Evolutionary conservation across 73 alveolate genomes (phyloP).

Genomic region (Durusdinium trenchii): DNA sequence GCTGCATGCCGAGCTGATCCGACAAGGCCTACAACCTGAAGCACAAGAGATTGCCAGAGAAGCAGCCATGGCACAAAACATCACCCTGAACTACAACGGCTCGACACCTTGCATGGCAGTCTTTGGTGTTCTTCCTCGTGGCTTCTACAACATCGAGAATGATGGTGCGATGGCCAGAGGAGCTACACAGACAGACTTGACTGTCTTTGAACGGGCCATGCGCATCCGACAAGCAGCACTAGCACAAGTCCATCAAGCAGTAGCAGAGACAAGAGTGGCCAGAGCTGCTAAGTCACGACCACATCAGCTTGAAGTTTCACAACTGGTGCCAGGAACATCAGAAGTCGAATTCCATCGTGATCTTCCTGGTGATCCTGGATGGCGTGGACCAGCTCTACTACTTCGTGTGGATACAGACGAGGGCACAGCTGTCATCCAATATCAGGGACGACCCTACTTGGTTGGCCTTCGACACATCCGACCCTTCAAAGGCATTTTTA

Average conservation of each 20-base stretch:
- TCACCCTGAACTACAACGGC: not conserved
- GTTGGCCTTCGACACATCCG: not conserved
- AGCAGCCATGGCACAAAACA: not conserved
- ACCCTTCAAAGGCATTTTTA: not conserved
- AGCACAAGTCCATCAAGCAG: not conserved
- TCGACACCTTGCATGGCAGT: not conserved
- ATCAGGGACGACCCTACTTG: constrained; percentile 16
- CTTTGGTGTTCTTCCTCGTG: not conserved
- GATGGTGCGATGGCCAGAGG: not conserved
- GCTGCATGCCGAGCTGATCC: constrained; percentile 8
- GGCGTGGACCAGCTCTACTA: not conserved
- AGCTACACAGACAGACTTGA: not conserved
- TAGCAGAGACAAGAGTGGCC: not conserved
- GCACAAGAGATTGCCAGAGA: not conserved
- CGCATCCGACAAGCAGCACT: constrained; percentile 19
- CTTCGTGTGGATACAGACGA: not conserved
- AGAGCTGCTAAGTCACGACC: not conserved
- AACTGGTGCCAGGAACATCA: not conserved
- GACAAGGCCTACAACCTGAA: constrained; percentile 16
- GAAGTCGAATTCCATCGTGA: constrained; percentile 1
- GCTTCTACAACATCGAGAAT: not conserved
- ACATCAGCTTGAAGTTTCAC: not conserved
- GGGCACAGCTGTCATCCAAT: not conserved
- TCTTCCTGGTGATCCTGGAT: not conserved
- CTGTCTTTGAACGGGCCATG: not conserved